A percentile compares a stretch with the other conserved stretches of the same genome.
phyloP scores from a whole-genome alignment of 1,139 yeast genomes.

The Kodamaea ohmeri region DNA sequence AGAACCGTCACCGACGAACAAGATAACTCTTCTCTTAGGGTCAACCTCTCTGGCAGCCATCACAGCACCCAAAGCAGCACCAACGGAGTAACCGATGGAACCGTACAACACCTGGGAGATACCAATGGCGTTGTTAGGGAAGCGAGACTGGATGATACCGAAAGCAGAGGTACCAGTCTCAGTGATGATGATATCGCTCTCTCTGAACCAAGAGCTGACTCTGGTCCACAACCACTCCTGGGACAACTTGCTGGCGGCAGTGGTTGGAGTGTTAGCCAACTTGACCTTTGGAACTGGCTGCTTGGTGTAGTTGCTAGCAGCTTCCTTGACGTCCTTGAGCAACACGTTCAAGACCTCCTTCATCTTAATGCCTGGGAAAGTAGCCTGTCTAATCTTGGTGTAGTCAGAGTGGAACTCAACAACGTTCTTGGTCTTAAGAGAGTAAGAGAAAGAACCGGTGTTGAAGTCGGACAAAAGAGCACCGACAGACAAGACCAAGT shows the following conservation, averaged over 20 bases:
- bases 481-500: conserved; percentile 21
- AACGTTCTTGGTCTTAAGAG: conserved; percentile 35
- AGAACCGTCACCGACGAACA: conserved; percentile 44
- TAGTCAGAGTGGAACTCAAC: conserved; percentile 42
- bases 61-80: conserved; percentile 82
- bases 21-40: conserved; percentile 32
- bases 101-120: conserved; percentile 92
- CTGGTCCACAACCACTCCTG: conserved; percentile 85
- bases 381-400: conserved; percentile 35
- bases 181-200: conserved; percentile 77
- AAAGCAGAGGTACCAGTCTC: conserved; percentile 92
- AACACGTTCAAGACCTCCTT: conserved; percentile 26
- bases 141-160: conserved; percentile 76
- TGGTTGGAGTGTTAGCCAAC: conserved; percentile 23
- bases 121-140: conserved; percentile 72
- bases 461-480: conserved; percentile 41
- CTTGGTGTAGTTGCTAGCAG: conserved; percentile 14
- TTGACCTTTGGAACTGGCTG: conserved; percentile 14
- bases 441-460: conserved; percentile 41
- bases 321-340: conserved; percentile 10
- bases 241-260: conserved; percentile 37
- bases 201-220: conserved; percentile 68
- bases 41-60: conserved; percentile 57
- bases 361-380: conserved; percentile 37
- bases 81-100: conserved; percentile 84